Conservation (phyloP, 139 green algal genomes). For the Tetradesmus obliquus region DNA sequence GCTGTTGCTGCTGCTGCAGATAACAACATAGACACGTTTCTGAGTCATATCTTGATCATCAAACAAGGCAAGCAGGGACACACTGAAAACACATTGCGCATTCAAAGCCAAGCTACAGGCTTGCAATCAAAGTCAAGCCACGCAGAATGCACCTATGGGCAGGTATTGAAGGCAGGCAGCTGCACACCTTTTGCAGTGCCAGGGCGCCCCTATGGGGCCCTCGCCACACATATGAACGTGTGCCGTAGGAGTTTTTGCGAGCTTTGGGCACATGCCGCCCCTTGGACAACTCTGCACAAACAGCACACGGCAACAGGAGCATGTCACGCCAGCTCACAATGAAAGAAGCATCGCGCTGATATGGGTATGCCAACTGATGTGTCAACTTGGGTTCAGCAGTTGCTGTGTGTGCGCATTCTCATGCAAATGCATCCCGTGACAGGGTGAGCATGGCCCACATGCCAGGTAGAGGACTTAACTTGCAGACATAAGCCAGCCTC, state of each 20-base stretch:
- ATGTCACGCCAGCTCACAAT: too few relatives aligned
- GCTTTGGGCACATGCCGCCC: background rate
- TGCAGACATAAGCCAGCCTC: too few relatives aligned
- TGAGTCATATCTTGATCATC: background rate
- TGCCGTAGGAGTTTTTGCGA: background rate
- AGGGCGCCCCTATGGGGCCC: conserved; percentile 22
- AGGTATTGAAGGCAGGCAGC: background rate
- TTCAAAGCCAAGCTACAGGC: background rate
- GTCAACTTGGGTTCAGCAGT: too few relatives aligned
- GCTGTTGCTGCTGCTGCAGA: background rate
- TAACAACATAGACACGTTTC: background rate
- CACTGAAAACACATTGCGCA: background rate
- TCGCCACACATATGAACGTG: conserved; percentile 37
- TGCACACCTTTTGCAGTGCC: conserved; percentile 35
- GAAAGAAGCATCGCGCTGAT: too few relatives aligned
- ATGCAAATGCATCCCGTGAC: too few relatives aligned
- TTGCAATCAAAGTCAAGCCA: background rate
- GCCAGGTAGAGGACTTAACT: too few relatives aligned
- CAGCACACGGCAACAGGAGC: background rate
- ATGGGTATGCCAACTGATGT: too few relatives aligned
- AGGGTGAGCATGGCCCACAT: too few relatives aligned
- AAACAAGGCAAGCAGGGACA: background rate
- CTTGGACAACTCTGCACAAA: background rate
- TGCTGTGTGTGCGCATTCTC: too few relatives aligned
- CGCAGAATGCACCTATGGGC: background rate